Evolutionary conservation across 306 rosid genomes (phyloP).

Genomic region (Dicorynia guianensis): DNA sequence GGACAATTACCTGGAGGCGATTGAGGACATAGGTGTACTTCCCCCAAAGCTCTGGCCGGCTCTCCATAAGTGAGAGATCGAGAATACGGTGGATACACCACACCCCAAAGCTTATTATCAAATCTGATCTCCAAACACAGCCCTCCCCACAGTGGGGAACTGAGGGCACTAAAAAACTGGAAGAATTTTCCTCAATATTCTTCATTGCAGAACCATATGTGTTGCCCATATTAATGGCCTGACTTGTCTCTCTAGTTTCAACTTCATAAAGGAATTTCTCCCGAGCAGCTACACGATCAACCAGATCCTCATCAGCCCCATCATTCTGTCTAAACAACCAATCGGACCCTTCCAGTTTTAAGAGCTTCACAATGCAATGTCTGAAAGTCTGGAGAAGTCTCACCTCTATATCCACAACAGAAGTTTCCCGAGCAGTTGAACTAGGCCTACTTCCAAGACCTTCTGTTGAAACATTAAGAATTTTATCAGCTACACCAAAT

Average conservation of each 20-base stretch:
- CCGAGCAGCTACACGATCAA: constrained; percentile 87
- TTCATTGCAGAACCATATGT: constrained; percentile 53
- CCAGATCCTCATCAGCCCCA: constrained; percentile 93
- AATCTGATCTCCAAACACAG: constrained; percentile 83
- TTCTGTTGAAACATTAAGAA: constrained; percentile 50
- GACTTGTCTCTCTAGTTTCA: constrained; percentile 73
- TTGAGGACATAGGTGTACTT: constrained; percentile 91
- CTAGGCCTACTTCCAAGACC: constrained; percentile 52
- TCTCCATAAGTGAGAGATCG: constrained; percentile 89
- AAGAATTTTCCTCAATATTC: constrained; percentile 50
- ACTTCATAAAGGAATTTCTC: constrained; percentile 79
- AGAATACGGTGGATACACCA: constrained; percentile 98
- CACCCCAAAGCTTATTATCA: constrained; percentile 91
- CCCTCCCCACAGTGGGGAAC: constrained; percentile 93
- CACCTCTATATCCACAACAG: constrained; percentile 65
- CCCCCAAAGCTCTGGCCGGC: constrained; percentile 99
- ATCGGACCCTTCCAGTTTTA: constrained; percentile 93
- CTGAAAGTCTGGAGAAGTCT: constrained; percentile 87
- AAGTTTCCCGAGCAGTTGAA: constrained; percentile 58
- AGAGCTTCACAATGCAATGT: constrained; percentile 77
- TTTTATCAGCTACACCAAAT: constrained; percentile 76
- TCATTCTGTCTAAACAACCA: constrained; percentile 88
- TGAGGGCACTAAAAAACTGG: constrained; percentile 56
- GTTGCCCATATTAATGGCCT: constrained; percentile 53
- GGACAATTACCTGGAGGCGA: constrained; percentile 85